A percentile compares a stretch with the other conserved stretches of the same genome.
These are phyloP conservation scores for Ilyonectria destructans DNA, from an alignment of 2,329 filamentous ascomycete species.

Conservation along the genomic window DNA sequence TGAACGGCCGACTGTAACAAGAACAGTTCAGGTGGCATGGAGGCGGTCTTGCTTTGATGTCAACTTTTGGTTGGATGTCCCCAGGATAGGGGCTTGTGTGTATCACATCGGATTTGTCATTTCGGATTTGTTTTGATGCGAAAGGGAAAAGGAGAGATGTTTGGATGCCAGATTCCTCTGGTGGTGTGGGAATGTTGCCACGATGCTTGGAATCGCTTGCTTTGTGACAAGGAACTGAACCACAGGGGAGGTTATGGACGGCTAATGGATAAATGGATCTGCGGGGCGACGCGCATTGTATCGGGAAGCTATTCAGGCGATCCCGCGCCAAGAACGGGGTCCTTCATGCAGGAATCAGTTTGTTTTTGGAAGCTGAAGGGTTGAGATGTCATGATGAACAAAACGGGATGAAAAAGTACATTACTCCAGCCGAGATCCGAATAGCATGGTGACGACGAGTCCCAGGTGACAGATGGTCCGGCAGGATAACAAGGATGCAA, in stretches of 20 bases:
- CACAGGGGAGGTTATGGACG: conserved; percentile 13
- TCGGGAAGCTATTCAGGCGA: neutral
- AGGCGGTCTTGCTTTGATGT: neutral
- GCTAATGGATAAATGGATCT: conserved; percentile 13
- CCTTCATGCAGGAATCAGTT: neutral
- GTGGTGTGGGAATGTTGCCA: conserved; percentile 13
- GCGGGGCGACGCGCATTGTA: neutral
- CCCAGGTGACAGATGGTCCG: conserved; percentile 1
- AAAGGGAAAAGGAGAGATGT: neutral
- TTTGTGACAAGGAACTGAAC: conserved; percentile 5
- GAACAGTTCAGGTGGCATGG: conserved; percentile 3
- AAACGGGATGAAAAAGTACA: neutral
- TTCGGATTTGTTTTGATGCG: conserved; percentile 3
- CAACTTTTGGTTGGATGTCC: conserved; percentile 8
- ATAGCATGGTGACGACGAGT: conserved; percentile 2
- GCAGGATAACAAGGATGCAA: neutral
- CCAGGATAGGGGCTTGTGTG: neutral
- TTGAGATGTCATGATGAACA: conserved; percentile 10
- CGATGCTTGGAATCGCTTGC: conserved; percentile 1
- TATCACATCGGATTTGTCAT: conserved; percentile 17
- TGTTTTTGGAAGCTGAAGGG: conserved; percentile 8
- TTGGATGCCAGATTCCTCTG: neutral
- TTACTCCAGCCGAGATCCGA: conserved; percentile 26
- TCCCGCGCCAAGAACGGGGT: neutral
- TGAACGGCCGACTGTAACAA: neutral